phyloP scores from a whole-genome alignment of 805 yeast genomes.

The Trichomonascus vanleenenianus region DNA sequence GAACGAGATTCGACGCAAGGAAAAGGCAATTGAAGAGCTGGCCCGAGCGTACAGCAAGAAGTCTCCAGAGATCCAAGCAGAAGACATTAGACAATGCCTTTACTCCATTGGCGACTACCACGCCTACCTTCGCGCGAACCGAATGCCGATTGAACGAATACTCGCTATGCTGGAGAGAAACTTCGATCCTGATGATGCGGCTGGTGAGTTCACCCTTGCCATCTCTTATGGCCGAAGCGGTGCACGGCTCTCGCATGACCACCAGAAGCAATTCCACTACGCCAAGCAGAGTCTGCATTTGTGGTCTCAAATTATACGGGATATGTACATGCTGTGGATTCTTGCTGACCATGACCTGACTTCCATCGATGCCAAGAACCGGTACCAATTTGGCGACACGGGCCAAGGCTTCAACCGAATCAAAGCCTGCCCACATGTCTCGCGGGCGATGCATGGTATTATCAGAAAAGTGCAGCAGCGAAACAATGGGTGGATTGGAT shows the following conservation, averaged over 20 bases:
- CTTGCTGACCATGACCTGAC: slow-evolving; percentile 68
- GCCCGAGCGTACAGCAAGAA: slow-evolving; percentile 27
- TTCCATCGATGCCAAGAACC: slow-evolving; percentile 34
- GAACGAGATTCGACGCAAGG: slow-evolving; percentile 56
- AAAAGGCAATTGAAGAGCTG: slow-evolving; percentile 55
- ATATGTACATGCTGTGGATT: slow-evolving; percentile 71
- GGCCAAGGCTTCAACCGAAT: slow-evolving; percentile 79
- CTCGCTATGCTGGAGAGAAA: slow-evolving; percentile 42
- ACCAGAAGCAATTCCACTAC: slow-evolving; percentile 63
- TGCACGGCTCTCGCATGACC: slow-evolving; percentile 66
- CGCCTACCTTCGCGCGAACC: slow-evolving; percentile 60
- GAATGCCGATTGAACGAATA: slow-evolving; percentile 60
- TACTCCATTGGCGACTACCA: slow-evolving; percentile 77
- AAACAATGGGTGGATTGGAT: slow-evolving; percentile 69
- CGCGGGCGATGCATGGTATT: slow-evolving; percentile 63
- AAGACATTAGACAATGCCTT: slow-evolving; percentile 61
- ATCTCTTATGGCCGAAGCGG: slow-evolving; percentile 62
- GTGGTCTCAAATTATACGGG: slow-evolving; percentile 73
- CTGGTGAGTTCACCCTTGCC: slow-evolving; percentile 43
- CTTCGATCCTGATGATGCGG: slow-evolving; percentile 33
- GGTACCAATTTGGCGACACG: slow-evolving; percentile 56
- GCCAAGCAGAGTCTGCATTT: slow-evolving; percentile 66
- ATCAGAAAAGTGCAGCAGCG: slow-evolving; percentile 55
- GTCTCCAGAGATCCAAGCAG: slow-evolving; percentile 35
- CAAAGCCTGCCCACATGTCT: slow-evolving; percentile 62